Base-by-base conservation (phyloP, 129 eudicot genomes). In the Rutidosis leptorrhynchoides region DNA sequence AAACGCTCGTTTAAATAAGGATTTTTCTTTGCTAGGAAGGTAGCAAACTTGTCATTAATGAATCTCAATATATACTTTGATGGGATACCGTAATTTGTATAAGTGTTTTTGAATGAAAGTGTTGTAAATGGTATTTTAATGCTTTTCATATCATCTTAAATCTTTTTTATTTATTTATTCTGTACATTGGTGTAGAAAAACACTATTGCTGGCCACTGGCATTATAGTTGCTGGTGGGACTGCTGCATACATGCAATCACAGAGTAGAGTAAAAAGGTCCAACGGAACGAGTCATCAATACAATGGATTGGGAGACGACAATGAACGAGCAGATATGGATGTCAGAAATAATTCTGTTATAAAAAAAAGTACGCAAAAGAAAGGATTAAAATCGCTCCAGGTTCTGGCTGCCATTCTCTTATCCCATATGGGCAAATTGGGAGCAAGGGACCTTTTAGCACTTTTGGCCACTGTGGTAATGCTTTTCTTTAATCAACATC, bases 171-270 rank as follows among this genome's bases (percentile, higher is more conserved):
- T 7, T 43, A 17, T 60, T 23, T 14, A 30, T 46, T 64, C 62
- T 23, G 65, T 71, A 22, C 69, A 25, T 71, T 33, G 65, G 64
- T 78, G 42, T 81, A 94, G 99, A 87, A 94, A 76, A 82, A 78
- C 83, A 24, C 58, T 94, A 33, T 73, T 89, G 77, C 67, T 89
- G 75, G 95, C 95, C 32, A 79, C 97, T 72, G 87, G 99, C 37
- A 75, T 94, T 26, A 58, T 81, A 53, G 97, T 83, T 82, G 97
- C 91, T 57, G 94, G 99, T 66, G 96, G 99, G 66, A 81, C 96
- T 51, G 97, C 95, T 69, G 97, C 90, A 42, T 94, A 86, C 74
- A 64, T 84, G 82, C 96, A 83, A 53, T 84, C 92, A 45, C 85
- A 94, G 37, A 82, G 73, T 75, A 74, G 80, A 70, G 62, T 52